These are phyloP conservation scores for Cotoneaster glaucophyllus DNA, from an alignment of 306 rosid genomes.

Conservation along the genomic window DNA sequence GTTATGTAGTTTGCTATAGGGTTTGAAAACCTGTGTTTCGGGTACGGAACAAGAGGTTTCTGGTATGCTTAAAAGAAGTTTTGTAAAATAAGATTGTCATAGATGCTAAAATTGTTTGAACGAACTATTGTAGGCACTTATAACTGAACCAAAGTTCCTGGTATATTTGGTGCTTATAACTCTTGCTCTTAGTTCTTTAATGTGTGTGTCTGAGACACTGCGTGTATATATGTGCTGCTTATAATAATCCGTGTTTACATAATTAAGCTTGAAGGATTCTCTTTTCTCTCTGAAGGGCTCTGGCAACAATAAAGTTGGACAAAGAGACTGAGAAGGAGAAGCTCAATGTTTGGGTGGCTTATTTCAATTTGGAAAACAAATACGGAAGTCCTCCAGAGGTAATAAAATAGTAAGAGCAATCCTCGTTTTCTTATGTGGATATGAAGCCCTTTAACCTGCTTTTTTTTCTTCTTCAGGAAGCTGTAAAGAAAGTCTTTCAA, in stretches of 20 bases:
- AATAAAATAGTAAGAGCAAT: slow-evolving; percentile 1
- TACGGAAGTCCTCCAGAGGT: slow-evolving; percentile 89
- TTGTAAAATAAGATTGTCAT: background rate
- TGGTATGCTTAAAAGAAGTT: no score
- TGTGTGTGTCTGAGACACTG: background rate
- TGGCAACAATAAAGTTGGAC: slow-evolving; percentile 74
- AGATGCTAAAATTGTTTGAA: no score
- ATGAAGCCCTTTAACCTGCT: slow-evolving; percentile 9
- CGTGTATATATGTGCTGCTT: background rate
- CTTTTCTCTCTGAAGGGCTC: slow-evolving; percentile 50
- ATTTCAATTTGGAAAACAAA: slow-evolving; percentile 80
- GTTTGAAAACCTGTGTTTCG: background rate
- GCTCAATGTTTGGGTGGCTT: slow-evolving; percentile 87
- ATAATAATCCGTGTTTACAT: background rate
- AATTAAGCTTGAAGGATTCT: background rate
- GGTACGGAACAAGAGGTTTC: background rate
- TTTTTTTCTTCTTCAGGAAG: slow-evolving; percentile 48
- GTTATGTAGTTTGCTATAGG: background rate
- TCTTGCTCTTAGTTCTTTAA: background rate
- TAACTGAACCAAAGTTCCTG: background rate
- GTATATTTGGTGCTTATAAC: background rate
- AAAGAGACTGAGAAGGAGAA: slow-evolving; percentile 97
- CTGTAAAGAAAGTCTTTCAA: slow-evolving; percentile 65
- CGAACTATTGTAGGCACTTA: background rate
- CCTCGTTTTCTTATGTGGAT: background rate